Evolutionary conservation across 768 basidiomycete genomes (phyloP).

Genomic region (Suillus occidentalis): DNA sequence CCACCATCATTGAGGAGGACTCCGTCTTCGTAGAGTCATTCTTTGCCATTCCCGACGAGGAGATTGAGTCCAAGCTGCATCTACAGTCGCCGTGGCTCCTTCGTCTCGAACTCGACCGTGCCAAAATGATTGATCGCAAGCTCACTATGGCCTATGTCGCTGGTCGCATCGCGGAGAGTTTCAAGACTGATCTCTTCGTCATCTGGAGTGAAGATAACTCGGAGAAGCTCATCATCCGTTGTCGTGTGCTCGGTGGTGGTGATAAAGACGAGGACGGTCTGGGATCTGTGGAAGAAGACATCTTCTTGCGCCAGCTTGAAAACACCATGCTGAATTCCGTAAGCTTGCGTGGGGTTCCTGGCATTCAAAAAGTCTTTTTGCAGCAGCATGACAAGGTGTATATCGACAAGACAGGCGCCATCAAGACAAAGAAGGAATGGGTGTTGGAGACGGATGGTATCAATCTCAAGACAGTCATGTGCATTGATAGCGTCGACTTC

Average conservation of each 20-base stretch:
- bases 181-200: constrained; percentile 94
- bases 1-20: constrained; percentile 97
- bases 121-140: constrained; percentile 97
- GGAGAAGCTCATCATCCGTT: constrained; percentile 94
- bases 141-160: constrained; percentile 95
- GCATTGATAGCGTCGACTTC: constrained; percentile 93
- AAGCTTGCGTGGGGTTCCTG: constrained; percentile 88
- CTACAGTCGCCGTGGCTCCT: constrained; percentile 96
- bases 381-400: constrained; percentile 80
- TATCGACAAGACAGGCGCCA: constrained; percentile 62
- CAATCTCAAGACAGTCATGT: constrained; percentile 94
- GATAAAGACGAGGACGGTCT: constrained; percentile 86
- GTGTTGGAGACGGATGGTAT: constrained; percentile 96
- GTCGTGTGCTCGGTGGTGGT: constrained; percentile 82
- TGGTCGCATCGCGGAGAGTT: constrained; percentile 88
- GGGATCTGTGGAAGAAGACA: constrained; percentile 83
- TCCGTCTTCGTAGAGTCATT: constrained; percentile 95
- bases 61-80: constrained; percentile 86
- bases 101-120: constrained; percentile 93
- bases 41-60: constrained; percentile 99
- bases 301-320: constrained; percentile 94
- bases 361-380: constrained; percentile 92
- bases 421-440: constrained; percentile 78
- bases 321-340: constrained; percentile 96
- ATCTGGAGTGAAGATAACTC: constrained; percentile 99